Conservation (phyloP, 1,139 yeast species). For the Meyerozyma athensensis region DNA sequence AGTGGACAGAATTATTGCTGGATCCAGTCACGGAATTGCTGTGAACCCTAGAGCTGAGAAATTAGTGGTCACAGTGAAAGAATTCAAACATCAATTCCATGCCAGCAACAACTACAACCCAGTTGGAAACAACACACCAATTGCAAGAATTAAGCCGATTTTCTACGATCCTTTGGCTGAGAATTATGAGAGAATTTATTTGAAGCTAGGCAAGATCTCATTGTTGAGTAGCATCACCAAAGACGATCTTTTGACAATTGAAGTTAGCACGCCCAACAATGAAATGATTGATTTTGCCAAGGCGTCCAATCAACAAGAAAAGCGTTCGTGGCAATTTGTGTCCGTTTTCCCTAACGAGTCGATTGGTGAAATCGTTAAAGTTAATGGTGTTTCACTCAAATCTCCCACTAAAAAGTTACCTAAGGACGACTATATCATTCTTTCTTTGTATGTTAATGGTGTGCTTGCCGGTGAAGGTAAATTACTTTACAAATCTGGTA, state of each 20-base stretch:
- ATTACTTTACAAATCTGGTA: slow-evolving; percentile 37
- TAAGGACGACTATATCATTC: slow-evolving; percentile 50
- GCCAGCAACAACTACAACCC: slow-evolving; percentile 29
- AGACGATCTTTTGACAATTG: slow-evolving; percentile 44
- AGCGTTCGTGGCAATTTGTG: slow-evolving; percentile 65
- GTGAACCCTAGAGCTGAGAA: slow-evolving; percentile 78
- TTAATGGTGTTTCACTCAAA: slow-evolving; percentile 48
- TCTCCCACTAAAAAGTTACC: slow-evolving; percentile 27
- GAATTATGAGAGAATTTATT: slow-evolving; percentile 55
- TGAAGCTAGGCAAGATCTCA: slow-evolving; percentile 50
- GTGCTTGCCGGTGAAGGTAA: slow-evolving; percentile 54
- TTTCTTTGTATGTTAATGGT: slow-evolving; percentile 65
- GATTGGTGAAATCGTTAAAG: slow-evolving; percentile 63
- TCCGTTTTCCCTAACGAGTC: slow-evolving; percentile 72
- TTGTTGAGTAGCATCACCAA: slow-evolving; percentile 28
- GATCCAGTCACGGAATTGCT: slow-evolving; percentile 75
- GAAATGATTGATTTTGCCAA: slow-evolving; percentile 53
- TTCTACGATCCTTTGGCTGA: slow-evolving; percentile 61
- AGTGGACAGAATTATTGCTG: slow-evolving; percentile 71
- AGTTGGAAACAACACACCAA: slow-evolving; percentile 42
- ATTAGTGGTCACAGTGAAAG: slow-evolving; percentile 67
- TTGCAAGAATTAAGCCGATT: slow-evolving; percentile 58
- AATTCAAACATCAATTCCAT: slow-evolving; percentile 56
- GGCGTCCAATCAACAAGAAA: slow-evolving; percentile 60
- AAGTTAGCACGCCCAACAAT: slow-evolving; percentile 44